Base-by-base conservation (phyloP, 768 basidiomycete genomes). In the Termitomyces sp. region DNA sequence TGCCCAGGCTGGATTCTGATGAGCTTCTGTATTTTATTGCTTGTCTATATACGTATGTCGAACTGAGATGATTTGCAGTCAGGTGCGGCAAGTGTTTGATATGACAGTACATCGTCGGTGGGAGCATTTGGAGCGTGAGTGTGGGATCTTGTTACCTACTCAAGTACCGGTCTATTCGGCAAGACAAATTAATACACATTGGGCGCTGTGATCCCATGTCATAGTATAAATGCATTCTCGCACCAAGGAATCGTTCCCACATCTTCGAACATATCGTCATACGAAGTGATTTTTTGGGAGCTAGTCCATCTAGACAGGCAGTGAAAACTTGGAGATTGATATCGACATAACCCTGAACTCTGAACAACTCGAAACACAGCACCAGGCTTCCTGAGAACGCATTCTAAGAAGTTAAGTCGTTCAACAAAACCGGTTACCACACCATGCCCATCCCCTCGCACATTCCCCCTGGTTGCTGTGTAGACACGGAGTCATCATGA, bases 1-100 rank as follows among this genome's bases (percentile, higher is more conserved):
- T 61, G 78, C 80, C 11, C 88, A 89, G 66, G 86, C 87, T 36
- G 81, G 78, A 2, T 89, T 88, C 70, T 87, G 67, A 74, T 57
- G 18, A 12, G 18, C 5, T 32, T 24, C 16, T 3, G 18, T 22
- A 28, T 2, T 2, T 32, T 42, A 18, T 32, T 49, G 2, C 28
- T 11, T 40, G 39, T 54, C 9, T 55, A 16, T n/a, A 40, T 32
- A 24, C 16, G 16, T 28, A 15, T 16, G 13, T 7, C 12, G 6
- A n/a, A 32, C 11, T 40, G 9, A 18, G 48, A 28, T 18, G 7
- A 32, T 33, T 50, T 7, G 13, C 18, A 39, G 22, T 39, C 38
- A 55, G 28, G 18, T 42, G 12, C 9, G 18, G 24, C 4, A 6
- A 22, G 16, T 24, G 22, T 12, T 33, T 15, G 28, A 33, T 7